These are phyloP conservation scores for Backusella sp. DNA, from an alignment of 192 early-diverging fungal species.

Conservation along the genomic window DNA sequence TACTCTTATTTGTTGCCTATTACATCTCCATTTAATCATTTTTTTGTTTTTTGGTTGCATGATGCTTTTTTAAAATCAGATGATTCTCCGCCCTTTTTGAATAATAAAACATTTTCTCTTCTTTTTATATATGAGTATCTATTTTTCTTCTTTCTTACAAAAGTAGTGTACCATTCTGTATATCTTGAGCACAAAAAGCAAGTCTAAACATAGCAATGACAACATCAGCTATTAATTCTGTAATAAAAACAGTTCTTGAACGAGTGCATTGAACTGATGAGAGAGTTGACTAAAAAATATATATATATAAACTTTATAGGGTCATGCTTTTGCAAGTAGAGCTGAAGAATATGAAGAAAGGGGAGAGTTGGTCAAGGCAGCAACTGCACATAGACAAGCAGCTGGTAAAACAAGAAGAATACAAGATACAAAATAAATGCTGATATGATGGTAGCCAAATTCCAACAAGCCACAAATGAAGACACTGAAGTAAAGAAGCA, in stretches of 20 bases:
- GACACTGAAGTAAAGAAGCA: conserved; percentile 50
- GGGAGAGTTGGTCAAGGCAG: conserved; percentile 54
- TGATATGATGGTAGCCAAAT: conserved; percentile 44
- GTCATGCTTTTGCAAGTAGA: conserved; percentile 58
- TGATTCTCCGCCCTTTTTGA: neutral
- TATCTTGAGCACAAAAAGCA: neutral
- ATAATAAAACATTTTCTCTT: neutral
- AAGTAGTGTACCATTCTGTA: neutral
- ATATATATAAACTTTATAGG: conserved; percentile 37
- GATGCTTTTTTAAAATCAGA: neutral
- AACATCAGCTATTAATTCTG: neutral
- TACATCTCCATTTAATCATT: neutral
- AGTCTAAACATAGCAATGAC: neutral
- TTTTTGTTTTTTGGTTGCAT: neutral
- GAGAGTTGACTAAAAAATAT: neutral
- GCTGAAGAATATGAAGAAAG: conserved; percentile 62
- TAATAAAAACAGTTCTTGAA: neutral
- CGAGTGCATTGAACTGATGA: neutral
- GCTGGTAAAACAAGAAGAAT: conserved; percentile 55
- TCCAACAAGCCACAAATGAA: conserved; percentile 52
- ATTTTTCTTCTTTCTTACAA: neutral
- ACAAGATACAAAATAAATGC: neutral
- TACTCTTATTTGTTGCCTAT: neutral
- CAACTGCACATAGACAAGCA: conserved; percentile 63
- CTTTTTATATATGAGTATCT: neutral